These are phyloP conservation scores for Hanseniaspora gamundiae DNA, from an alignment of 1,139 yeast species.

Conservation along the genomic window DNA sequence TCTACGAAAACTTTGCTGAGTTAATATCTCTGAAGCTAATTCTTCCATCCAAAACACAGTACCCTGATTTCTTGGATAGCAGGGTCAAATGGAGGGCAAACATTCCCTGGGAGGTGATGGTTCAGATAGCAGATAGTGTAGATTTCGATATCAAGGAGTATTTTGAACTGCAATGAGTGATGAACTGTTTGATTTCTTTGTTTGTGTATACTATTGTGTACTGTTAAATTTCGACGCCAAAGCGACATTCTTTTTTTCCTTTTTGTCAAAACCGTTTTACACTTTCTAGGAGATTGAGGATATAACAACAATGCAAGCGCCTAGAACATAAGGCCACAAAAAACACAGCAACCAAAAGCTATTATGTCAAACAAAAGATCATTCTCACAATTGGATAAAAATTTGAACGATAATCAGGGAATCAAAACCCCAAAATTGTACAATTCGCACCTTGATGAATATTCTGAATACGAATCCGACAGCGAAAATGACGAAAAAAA, in stretches of 20 bases:
- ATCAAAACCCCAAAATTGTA: not conserved
- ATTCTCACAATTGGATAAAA: not conserved
- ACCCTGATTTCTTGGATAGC: conserved; percentile 50
- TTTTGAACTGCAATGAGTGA: conserved; percentile 18
- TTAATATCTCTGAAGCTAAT: conserved; percentile 45
- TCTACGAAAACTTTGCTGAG: conserved; percentile 52
- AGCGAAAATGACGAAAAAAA: not conserved
- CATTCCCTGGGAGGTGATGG: conserved; percentile 45
- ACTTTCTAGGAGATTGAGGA: too few relatives aligned
- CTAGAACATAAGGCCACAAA: too few relatives aligned
- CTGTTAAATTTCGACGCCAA: not conserved
- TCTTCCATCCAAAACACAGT: conserved; percentile 26
- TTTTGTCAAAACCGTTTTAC: too few relatives aligned
- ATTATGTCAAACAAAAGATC: not conserved
- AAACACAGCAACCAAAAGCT: too few relatives aligned
- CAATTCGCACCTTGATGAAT: not conserved
- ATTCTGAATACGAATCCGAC: not conserved
- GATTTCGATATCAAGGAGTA: conserved; percentile 46
- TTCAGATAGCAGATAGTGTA: conserved; percentile 40
- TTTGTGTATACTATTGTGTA: too few relatives aligned
- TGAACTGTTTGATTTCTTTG: too few relatives aligned
- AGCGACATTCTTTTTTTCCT: not conserved
- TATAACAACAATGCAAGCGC: too few relatives aligned
- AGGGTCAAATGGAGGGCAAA: conserved; percentile 58
- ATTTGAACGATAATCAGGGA: not conserved